Evolutionary conservation across 2,329 filamentous ascomycete genomes (phyloP), one percentile per base, ranked within the genome.

Genomic region (Exophiala dermatitidis): DNA sequence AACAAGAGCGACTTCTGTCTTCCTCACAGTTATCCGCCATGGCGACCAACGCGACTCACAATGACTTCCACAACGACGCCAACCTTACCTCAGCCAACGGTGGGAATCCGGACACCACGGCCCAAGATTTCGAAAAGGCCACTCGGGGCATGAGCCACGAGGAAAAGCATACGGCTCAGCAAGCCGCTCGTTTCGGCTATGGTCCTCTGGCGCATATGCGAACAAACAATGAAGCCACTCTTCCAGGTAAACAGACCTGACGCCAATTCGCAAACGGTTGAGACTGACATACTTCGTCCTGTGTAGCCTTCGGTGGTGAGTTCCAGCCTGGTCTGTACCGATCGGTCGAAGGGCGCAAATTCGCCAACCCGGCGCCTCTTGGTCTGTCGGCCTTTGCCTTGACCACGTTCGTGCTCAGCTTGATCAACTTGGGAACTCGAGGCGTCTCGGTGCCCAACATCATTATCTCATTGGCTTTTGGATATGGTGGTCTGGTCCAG

Each of bases 351-450:
- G 60, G 67, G 26, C 82, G 84, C 71, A 85, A 86, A 74, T 81
- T 90, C 69, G 87, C 79, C 73, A 90, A 90, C 72, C 87, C 87
- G 3, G 86, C 84, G 49, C 87, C 86, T 31, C 77, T 90, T 37
- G 87, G 88, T 59, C 80, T 91, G 46, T 80, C 76, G 57, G 87
- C 85, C 67, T 91, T 91, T 74, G 88, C 87, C 59, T 75, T 91
- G 66, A 91, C 87, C 50, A 91, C 87, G 8, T 91, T 91, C 68
- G 81, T 91, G 36, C 78, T 91, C 46, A 87, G 84, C 31, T 74
- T 79, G 63, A 76, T 91, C 72, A 91, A 91, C 73, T 76, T 88
- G 69, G 75, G 80, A 49, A 73, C 83, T 2, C 78, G 82, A 8
- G 77, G 75, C 53, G 74, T 90, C 51, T 69, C 70, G 1, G 68